Base-by-base conservation (phyloP, 768 basidiomycete genomes). In the Rhizopogon salebrosus region DNA sequence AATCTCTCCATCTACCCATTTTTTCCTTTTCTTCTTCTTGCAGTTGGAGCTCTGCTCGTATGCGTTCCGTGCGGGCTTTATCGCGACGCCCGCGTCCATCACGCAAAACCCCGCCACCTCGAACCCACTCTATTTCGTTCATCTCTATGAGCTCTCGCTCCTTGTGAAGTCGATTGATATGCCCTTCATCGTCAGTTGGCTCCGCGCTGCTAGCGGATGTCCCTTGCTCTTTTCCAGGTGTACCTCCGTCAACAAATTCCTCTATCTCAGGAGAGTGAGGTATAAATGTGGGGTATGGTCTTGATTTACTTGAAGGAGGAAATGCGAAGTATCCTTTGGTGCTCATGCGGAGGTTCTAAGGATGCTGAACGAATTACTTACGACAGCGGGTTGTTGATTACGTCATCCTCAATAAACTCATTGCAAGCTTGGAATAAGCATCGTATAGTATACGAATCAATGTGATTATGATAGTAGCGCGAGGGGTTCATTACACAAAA, bases 61-160 rank as follows among this genome's bases (percentile, higher is more conserved):
- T 71, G 10, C 62, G 64, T 53, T 75, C 70, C 2, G 80, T 84
- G 45, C 79, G 74, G n/a, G 59, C 70, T 58, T 64, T 66, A 60
- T 84, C 82, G 39, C 80, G 71, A 49, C 67, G 71, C 7, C 82
- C 82, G 10, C 68, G 56, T 34, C 67, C 67, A 59, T 82, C 79
- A 38, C 80, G 74, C 27, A 85, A 70, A 20, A 80, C 62, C 2
- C 82, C 81, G 23, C 83, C 83, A 9, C 73, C 75, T 9, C 79
- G 73, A 2, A 85, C 83, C 80, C 83, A 85, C 13, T 76, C 77
- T 49, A 80, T 72, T 62, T 84, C 83, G 26, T 77, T 78, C 41
- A 64, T 64, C n/a, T 70, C 66, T 11, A 73, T 73, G 41, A 78
- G 74, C n/a, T 59, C 70, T 8, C 63, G 71, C 51, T 78, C 76